Evolutionary conservation across 805 yeast genomes (phyloP), one percentile per base, ranked within the genome.

Genomic region (Saccharomycopsis capsularis): DNA sequence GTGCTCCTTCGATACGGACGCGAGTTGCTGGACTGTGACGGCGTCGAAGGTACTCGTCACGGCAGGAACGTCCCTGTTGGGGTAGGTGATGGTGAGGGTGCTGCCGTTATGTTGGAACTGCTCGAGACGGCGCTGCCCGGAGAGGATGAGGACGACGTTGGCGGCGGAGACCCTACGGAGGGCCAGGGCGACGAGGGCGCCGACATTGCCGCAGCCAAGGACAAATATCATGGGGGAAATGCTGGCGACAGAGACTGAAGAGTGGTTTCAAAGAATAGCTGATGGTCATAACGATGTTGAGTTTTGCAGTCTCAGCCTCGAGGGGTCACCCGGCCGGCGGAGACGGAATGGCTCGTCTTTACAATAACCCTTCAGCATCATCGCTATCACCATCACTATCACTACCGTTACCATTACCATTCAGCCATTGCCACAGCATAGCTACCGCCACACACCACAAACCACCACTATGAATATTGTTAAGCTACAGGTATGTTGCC

Each of bases 401-500:
- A 35, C 21, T 35, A 35, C n/a, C n/a, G n/a, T n/a, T n/a, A n/a
- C n/a, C n/a, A n/a, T n/a, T n/a, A n/a, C n/a, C n/a, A n/a, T n/a
- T n/a, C n/a, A n/a, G n/a, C n/a, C n/a, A n/a, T n/a, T n/a, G n/a
- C n/a, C n/a, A n/a, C n/a, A 25, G 35, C 30, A 22, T 21, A 22
- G 9, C 29, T 9, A 22, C 27, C 43, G 19, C 16, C 15, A 40
- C 16, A 40, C 9, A 22, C 13, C 4, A 30, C 13, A 41, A 27
- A 24, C 27, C 16, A 25, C 18, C 43, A 50, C 3, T n/a, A 81
- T 81, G 87, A 81, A 81, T 66, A 81, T 81, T 52, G 73, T 81
- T 43, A 80, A 78, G 61, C 63, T 81, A 53, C 84, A 78, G 61
- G 79, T 75, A 65, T 44, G 79, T 66, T 15, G 7, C 18, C 21